phyloP scores from a whole-genome alignment of 1,139 yeast genomes.

The Pneumocystis jirovecii region DNA sequence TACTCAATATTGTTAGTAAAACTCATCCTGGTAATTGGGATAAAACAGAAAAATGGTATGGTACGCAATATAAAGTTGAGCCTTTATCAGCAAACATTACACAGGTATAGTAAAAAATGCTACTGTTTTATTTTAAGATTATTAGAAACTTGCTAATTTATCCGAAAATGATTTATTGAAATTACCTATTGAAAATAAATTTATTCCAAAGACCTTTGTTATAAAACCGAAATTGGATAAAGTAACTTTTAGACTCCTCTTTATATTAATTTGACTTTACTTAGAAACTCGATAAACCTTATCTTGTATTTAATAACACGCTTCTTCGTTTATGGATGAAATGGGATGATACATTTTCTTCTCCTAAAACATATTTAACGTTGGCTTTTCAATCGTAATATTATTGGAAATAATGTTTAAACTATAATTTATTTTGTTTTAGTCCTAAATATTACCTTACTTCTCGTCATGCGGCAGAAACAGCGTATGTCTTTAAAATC shows the following conservation, averaged over 20 bases:
- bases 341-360: conserved; percentile 76
- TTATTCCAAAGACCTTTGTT: conserved; percentile 63
- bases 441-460: not conserved
- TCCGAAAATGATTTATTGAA: conserved; percentile 33
- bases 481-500: not conserved
- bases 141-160: conserved; percentile 24
- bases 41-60: conserved; percentile 68
- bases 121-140: conserved; percentile 30
- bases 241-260: not conserved
- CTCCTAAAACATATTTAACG: conserved; percentile 68
- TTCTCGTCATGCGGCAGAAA: not conserved
- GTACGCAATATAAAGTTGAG: conserved; percentile 53
- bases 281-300: not conserved
- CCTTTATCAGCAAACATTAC: conserved; percentile 7
- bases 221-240: conserved; percentile 22
- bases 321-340: conserved; percentile 63
- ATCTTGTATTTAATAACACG: conserved; percentile 29
- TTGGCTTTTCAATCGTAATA: conserved; percentile 32
- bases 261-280: not conserved
- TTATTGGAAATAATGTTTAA: not conserved
- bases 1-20: conserved; percentile 32
- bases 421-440: not conserved
- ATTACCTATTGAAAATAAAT: conserved; percentile 59
- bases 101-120: not conserved
- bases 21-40: conserved; percentile 23